Evolutionary conservation across 2,329 filamentous ascomycete species (phyloP).

Genomic region (Herpotrichia juniperi): DNA sequence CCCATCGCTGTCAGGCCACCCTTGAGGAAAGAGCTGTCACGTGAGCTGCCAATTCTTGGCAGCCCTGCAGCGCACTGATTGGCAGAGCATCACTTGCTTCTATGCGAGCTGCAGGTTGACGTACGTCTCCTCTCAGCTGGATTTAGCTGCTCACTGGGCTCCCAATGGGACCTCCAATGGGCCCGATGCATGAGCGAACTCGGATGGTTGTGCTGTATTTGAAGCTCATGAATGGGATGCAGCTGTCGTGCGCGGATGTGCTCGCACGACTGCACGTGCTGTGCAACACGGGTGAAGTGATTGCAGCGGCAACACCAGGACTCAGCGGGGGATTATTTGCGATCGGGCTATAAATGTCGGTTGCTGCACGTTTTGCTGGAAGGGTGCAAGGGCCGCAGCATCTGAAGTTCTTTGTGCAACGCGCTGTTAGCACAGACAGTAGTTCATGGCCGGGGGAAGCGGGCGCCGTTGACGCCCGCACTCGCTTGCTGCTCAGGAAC

Average conservation of each 20-base stretch:
- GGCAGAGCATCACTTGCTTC: conserved; percentile 12
- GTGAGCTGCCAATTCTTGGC: conserved; percentile 12
- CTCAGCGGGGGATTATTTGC: background rate
- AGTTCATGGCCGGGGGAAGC: conserved; percentile 24
- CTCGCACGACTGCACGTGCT: conserved; percentile 28
- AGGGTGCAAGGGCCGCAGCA: conserved; percentile 27
- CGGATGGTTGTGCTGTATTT: conserved; percentile 16
- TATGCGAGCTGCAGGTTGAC: conserved; percentile 33
- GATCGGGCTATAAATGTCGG: conserved; percentile 28
- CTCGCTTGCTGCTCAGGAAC: conserved; percentile 19
- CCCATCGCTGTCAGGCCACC: background rate
- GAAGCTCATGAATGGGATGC: conserved; percentile 10
- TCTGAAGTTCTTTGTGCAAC: conserved; percentile 32
- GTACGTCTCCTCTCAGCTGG: conserved; percentile 17
- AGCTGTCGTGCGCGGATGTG: conserved; percentile 2
- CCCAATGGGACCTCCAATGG: conserved; percentile 22
- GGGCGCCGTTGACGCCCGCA: conserved; percentile 19
- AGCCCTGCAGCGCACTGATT: conserved; percentile 2
- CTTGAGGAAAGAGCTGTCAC: conserved; percentile 12
- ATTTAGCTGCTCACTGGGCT: conserved; percentile 19
- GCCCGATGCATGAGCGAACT: conserved; percentile 1
- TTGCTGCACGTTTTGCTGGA: conserved; percentile 38
- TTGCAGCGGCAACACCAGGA: conserved; percentile 3
- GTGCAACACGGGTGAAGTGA: conserved; percentile 24
- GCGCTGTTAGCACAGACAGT: conserved; percentile 28